A percentile compares a stretch with the other conserved stretches of the same genome.
These are phyloP conservation scores for Cryptococcus neoformans DNA, from an alignment of 1,284 basidiomycete genomes.

Conservation along the genomic window DNA sequence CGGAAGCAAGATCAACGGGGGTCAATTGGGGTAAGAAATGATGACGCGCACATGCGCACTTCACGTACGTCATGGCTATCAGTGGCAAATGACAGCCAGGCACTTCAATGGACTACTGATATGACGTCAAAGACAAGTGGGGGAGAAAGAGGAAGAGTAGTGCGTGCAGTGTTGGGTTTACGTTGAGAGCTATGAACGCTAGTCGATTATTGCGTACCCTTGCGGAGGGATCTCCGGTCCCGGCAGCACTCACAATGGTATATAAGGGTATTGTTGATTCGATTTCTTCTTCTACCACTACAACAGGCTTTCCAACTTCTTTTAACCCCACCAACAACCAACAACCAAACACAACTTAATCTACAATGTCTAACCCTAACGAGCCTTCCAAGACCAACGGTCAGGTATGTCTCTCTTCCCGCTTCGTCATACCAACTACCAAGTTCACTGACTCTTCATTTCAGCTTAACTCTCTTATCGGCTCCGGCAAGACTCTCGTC, in stretches of 20 bases:
- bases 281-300: not conserved
- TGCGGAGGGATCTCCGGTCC: no score
- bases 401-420: slow-evolving; percentile 46
- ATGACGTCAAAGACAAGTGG: no score
- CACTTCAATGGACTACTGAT: no score
- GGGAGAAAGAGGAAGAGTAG: no score
- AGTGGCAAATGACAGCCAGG: no score
- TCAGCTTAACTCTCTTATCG: slow-evolving; percentile 46
- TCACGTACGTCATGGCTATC: no score
- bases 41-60: no score
- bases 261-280: not conserved
- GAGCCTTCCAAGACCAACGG: slow-evolving; percentile 61
- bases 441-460: not conserved
- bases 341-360: slow-evolving; percentile 5
- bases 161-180: no score
- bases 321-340: slow-evolving; percentile 4
- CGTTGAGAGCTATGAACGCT: no score
- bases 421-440: not conserved
- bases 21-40: no score
- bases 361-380: slow-evolving; percentile 24
- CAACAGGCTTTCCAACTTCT: not conserved
- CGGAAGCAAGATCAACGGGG: no score
- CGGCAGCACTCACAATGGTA: not conserved
- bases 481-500: slow-evolving; percentile 42
- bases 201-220: no score